A percentile compares a stretch with the other conserved stretches of the same genome.
phyloP scores from a whole-genome alignment of 2,329 filamentous ascomycete genomes.

The Arthroderma uncinatum region DNA sequence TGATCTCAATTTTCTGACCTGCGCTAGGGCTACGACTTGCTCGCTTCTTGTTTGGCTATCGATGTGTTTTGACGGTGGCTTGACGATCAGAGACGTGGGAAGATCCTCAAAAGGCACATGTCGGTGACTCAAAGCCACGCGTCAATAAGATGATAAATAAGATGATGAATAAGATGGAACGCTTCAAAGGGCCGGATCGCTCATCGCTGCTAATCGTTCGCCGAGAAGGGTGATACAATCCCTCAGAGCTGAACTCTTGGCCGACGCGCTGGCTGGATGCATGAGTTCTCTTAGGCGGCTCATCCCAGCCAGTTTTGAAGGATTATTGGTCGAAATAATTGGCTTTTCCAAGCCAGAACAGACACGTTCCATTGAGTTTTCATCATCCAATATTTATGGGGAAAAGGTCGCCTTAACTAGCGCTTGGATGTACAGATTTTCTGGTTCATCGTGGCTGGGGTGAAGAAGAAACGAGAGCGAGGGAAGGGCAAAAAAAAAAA shows the following conservation, averaged over 20 bases:
- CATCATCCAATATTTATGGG: not conserved
- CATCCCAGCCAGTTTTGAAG: no score
- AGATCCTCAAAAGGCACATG: not conserved
- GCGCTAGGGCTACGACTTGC: not conserved
- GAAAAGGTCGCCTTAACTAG: no score
- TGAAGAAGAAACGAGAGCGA: not conserved
- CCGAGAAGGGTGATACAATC: not conserved
- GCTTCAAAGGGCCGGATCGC: not conserved
- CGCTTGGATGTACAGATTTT: no score
- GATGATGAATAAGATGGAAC: no score
- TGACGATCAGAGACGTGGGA: not conserved
- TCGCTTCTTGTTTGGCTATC: not conserved
- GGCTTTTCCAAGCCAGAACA: not conserved
- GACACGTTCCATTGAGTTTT: not conserved
- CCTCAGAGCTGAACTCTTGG: not conserved
- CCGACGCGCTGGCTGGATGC: no score
- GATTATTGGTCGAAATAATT: not conserved
- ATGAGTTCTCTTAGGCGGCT: not conserved
- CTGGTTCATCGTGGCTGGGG: not conserved
- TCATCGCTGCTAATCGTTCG: not conserved
- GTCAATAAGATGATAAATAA: not conserved
- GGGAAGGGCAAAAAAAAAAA: not conserved
- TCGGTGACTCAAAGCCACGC: not conserved
- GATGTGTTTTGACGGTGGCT: not conserved
- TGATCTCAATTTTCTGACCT: not conserved